Percentiles rank a stretch among this genome's conserved stretches.
These are phyloP conservation scores for Parastagonospora avenae DNA, from an alignment of 2,329 filamentous ascomycete genomes.

Conservation along the genomic window DNA sequence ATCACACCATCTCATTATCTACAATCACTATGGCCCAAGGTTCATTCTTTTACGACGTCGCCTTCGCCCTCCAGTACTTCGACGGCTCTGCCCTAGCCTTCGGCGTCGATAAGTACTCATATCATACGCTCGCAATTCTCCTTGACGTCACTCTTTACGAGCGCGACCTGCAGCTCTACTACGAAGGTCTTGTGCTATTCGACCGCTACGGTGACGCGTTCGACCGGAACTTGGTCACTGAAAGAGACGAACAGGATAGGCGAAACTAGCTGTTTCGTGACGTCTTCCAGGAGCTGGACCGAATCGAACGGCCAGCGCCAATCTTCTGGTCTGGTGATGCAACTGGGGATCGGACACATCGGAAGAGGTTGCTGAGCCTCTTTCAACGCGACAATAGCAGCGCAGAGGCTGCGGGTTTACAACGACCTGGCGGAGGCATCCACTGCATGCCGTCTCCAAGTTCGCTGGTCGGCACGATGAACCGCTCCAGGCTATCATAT, in stretches of 20 bases:
- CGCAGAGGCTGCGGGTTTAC: not conserved
- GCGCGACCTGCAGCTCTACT: not conserved
- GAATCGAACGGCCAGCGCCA: not conserved
- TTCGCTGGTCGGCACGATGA: no score
- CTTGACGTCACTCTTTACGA: not conserved
- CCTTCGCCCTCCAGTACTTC: no score
- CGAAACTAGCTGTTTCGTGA: not conserved
- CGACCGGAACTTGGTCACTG: not conserved
- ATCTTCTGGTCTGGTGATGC: not conserved
- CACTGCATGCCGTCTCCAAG: no score
- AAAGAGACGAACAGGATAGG: not conserved
- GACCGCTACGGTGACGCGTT: not conserved
- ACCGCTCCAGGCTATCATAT: no score
- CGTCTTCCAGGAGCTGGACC: not conserved
- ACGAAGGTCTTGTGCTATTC: not conserved
- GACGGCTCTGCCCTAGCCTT: no score
- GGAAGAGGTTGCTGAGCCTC: not conserved
- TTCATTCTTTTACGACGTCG: no score
- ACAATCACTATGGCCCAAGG: no score
- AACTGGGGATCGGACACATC: not conserved
- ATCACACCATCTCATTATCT: no score
- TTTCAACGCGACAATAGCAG: not conserved
- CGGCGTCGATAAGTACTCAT: not conserved
- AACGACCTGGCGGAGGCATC: no score
- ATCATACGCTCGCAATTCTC: not conserved